These are phyloP conservation scores for Sicyos baderoa DNA, from an alignment of 306 rosid genomes.

Conservation along the genomic window DNA sequence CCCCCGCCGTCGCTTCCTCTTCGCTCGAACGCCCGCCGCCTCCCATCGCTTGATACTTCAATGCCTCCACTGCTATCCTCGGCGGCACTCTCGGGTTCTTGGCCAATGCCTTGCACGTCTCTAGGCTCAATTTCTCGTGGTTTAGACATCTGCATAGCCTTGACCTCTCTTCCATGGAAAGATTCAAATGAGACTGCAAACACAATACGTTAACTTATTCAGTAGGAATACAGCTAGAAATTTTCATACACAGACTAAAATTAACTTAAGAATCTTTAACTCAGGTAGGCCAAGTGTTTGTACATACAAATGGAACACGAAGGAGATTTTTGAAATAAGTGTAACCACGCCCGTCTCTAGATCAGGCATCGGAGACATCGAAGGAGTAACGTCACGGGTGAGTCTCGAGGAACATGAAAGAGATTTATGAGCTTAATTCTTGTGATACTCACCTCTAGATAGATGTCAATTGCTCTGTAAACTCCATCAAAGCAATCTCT, in stretches of 20 bases:
- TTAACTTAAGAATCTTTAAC: background rate
- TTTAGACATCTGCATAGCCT: constrained; percentile 62
- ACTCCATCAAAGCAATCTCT: constrained; percentile 58
- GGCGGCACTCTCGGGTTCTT: constrained; percentile 77
- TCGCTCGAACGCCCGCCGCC: background rate
- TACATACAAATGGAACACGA: background rate
- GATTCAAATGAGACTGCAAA: constrained; percentile 53
- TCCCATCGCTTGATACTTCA: constrained; percentile 11
- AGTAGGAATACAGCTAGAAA: background rate
- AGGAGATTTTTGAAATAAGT: too few species aligned
- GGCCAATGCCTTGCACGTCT: constrained; percentile 58
- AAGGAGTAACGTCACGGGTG: too few species aligned
- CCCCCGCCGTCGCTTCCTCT: background rate
- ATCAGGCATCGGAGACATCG: too few species aligned
- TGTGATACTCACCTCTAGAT: constrained; percentile 42
- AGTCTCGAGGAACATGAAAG: too few species aligned
- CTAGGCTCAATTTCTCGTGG: constrained; percentile 54
- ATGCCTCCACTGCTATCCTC: constrained; percentile 48
- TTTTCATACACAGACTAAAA: too few species aligned
- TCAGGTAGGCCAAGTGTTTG: background rate
- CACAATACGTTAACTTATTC: background rate
- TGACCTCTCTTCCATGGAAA: constrained; percentile 51
- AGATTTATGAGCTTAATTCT: background rate
- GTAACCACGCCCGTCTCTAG: too few species aligned
- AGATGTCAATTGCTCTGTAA: constrained; percentile 71